These are phyloP conservation scores for Sideroxylon spinosum DNA, from an alignment of 179 eudicot genomes.

Conservation along the genomic window DNA sequence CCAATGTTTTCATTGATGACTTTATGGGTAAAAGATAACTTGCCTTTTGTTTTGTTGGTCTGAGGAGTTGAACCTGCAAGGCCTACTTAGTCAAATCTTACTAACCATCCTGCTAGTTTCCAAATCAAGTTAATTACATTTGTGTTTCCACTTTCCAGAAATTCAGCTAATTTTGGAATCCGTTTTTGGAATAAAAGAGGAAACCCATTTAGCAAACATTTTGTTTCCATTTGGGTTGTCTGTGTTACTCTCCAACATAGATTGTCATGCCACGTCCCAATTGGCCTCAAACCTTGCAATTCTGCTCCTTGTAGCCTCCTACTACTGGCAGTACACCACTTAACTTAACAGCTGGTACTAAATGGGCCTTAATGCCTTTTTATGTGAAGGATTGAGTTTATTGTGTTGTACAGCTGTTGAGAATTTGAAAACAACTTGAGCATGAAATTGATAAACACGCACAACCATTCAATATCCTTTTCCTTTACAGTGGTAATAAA, in stretches of 20 bases:
- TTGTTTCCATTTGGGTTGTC: not conserved
- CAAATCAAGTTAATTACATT: not conserved
- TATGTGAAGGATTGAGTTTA: not conserved
- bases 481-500: too few species aligned
- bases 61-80: not conserved
- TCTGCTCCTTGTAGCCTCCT: not conserved
- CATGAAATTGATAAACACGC: not conserved
- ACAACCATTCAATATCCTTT: not conserved
- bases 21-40: not conserved
- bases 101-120: not conserved
- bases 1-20: not conserved
- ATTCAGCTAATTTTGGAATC: not conserved
- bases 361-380: not conserved
- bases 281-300: not conserved
- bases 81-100: slow-evolving; percentile 7
- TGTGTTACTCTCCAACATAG: not conserved
- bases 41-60: slow-evolving; percentile 8
- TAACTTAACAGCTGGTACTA: not conserved
- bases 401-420: not conserved
- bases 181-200: not conserved
- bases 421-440: not conserved
- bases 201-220: not conserved
- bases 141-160: not conserved
- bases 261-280: not conserved
- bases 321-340: not conserved